Percentiles rank a stretch among this genome's conserved stretches.
Conservation (phyloP, 169 alveolate genomes). For the Blepharisma undulans region DNA sequence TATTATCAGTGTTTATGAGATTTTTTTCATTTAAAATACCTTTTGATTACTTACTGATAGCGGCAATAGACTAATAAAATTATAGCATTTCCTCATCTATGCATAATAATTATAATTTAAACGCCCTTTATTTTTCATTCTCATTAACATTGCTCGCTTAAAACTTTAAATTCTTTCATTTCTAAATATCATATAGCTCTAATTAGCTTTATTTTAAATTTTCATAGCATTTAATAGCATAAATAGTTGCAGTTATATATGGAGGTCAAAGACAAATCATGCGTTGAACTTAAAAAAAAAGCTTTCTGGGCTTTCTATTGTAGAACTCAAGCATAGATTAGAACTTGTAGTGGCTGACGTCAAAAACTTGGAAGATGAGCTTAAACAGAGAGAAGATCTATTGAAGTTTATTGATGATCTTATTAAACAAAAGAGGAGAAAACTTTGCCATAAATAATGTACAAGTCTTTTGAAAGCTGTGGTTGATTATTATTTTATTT, state of each 20-base stretch:
- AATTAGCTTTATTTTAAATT: no score
- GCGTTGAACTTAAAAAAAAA: neutral
- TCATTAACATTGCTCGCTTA: no score
- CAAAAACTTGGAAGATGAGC: neutral
- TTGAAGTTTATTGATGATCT: neutral
- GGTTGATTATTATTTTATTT: neutral
- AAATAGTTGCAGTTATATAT: neutral
- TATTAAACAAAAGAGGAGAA: neutral
- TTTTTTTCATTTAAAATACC: no score
- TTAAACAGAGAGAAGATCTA: neutral
- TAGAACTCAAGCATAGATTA: neutral
- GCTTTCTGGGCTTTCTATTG: neutral
- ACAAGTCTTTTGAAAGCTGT: neutral
- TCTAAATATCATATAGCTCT: no score
- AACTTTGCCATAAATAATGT: neutral
- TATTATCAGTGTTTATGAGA: no score
- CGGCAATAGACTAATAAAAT: no score
- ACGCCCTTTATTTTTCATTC: no score
- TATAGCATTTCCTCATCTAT: no score
- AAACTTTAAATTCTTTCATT: no score
- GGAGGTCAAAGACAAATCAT: neutral
- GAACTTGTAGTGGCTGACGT: neutral
- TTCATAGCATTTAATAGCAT: neutral
- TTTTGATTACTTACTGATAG: no score
- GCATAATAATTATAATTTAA: no score